Evolutionary conservation across 495 filamentous ascomycete genomes (phyloP), one percentile per base, ranked within the genome.

Genomic region (Neurospora sublineolata): DNA sequence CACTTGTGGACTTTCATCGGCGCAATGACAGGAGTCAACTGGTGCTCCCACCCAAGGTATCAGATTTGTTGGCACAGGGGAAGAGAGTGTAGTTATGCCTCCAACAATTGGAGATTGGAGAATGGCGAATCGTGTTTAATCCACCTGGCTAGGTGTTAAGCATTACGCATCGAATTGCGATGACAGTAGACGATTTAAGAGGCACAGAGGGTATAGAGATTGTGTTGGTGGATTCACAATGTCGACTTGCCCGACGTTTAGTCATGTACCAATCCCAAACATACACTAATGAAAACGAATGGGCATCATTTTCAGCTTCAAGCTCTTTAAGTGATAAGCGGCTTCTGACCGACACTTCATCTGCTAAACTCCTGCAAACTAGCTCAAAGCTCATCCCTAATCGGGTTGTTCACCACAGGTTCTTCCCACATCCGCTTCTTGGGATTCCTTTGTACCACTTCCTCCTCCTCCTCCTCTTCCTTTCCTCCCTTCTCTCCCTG

Each of bases 21-120:
- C 83, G 95, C 37, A 98, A 98, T 79, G 94, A 97, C 80, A 85
- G 94, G 68, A 91, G 87, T 74, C 87, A 90, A 1, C 78, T 98
- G 73, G 91, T 97, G 8, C 82, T 98, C 69, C 95, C 95, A 37
- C 93, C 94, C 1, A 99, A 99, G 81, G 94, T 98, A 10, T 85
- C 83, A 3, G 85, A 88, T 41, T 72, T 88, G 71, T 71, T 88
- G 37, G 82, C 78, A 20, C 82, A 85, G 72, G 86, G 86, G 10
- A 86, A 85, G 78, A 85, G 80, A 75, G 82, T 88, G 7, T 88
- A 76, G 73, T 20, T 14, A 18, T 7, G 11, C 14, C 14, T 33
- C 27, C 3, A 64, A 18, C 52, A 16, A 20, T 27, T 11, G 10
- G 14, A 58, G 23, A 16, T 10, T 4, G 5, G 14, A 0, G 52